Evolutionary conservation across 306 rosid genomes (phyloP), one percentile per base, ranked within the genome.

Genomic region (Albizia julibrissin): DNA sequence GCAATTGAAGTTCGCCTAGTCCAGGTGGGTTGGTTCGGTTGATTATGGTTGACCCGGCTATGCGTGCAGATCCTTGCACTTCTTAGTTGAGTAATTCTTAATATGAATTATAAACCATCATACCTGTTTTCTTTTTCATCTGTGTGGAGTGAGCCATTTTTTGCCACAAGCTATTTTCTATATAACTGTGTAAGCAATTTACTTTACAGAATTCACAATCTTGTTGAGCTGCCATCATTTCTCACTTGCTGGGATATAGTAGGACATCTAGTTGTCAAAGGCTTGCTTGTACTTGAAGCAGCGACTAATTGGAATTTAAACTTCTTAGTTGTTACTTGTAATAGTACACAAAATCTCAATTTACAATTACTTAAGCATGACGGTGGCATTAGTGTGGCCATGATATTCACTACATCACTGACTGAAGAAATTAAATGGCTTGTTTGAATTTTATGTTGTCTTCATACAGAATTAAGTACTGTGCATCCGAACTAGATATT

Each of bases 1-100:
- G 97, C 98, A 16, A 91, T 96, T 72, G 99, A 94, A 90, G 92
- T 96, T 85, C 97, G 97, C 65, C 91, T 94, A 16, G 99, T 96
- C 10, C 99, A 96, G 98, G 99, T 96, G 84, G 24, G 39, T 75
- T 65, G 56, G 40, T 62, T 18, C 22, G 4, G 21, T 76, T 74
- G 18, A 34, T 24, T 50, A 14, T 4, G 8, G 54, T 16, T 16
- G 56, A 49, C n/a, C 56, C 56, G 6, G 56, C 56, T 16, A 18
- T 50, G n/a, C 13, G 15, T 47, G n/a, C n/a, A 50, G 9, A 50
- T 50, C 58, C 22, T 50, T 50, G n/a, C 58, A 18, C 58, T 50
- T 50, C n/a, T 50, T 50, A 5, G 37, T 37, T 65, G 56, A 72
- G 37, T 24, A 56, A 24, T 24, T 72, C 43, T 52, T 59, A 50